phyloP scores from a whole-genome alignment of 495 filamentous ascomycete species.

The Paragyromitra xinjiangensis region DNA sequence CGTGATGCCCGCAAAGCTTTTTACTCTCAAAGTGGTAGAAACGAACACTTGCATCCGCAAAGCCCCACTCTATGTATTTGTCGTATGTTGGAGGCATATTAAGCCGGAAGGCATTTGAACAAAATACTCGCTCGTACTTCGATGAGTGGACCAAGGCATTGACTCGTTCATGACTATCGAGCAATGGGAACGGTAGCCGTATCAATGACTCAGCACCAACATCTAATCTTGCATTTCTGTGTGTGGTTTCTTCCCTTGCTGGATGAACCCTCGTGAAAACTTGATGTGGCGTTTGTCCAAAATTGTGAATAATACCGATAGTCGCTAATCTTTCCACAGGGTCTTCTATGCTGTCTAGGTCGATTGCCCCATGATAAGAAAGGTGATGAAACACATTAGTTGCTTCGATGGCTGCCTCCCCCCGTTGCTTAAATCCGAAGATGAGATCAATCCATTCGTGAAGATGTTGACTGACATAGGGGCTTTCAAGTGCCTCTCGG shows the following conservation, averaged over 20 bases:
- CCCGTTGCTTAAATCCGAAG: conserved; percentile 94
- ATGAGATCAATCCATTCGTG: conserved; percentile 97
- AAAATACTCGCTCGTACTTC: conserved; percentile 84
- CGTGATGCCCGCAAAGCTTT: conserved; percentile 81
- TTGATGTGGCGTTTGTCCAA: conserved; percentile 96
- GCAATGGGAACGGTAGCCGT: conserved; percentile 71
- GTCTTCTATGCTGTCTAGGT: conserved; percentile 91
- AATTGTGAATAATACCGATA: conserved; percentile 97
- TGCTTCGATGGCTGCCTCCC: conserved; percentile 88
- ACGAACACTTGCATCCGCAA: conserved; percentile 87
- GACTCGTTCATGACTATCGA: conserved; percentile 71
- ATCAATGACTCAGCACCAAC: conserved; percentile 78
- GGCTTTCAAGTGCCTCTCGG: conserved; percentile 91
- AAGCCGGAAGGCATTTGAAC: conserved; percentile 79
- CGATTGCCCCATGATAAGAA: conserved; percentile 91
- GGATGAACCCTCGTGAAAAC: conserved; percentile 85
- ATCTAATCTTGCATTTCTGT: conserved; percentile 72
- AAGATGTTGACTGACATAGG: conserved; percentile 87
- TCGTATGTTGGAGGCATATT: conserved; percentile 89
- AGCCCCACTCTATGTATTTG: conserved; percentile 95
- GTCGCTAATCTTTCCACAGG: conserved; percentile 82
- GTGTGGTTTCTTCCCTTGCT: conserved; percentile 68
- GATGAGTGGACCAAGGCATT: conserved; percentile 77
- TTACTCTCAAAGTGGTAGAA: conserved; percentile 84
- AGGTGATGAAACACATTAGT: conserved; percentile 96